Evolutionary conservation across 257 asterid genomes (phyloP).

Genomic region (Catharanthus roseus): DNA sequence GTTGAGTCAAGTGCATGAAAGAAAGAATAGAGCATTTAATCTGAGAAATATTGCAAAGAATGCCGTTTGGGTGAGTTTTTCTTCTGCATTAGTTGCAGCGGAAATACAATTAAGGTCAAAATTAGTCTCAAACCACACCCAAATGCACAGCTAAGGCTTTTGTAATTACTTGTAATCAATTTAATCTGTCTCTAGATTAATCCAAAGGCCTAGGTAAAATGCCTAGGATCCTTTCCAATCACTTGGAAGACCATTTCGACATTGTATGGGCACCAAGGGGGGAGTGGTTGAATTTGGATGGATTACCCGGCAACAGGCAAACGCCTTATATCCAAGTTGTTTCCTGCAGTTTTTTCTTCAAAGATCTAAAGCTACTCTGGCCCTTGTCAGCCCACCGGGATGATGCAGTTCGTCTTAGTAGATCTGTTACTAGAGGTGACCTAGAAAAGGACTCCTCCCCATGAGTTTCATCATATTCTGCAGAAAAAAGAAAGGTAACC

Average conservation of each 20-base stretch:
- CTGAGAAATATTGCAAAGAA: no score
- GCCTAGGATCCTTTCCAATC: background rate
- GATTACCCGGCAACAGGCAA: constrained; percentile 14
- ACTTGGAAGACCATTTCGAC: constrained; percentile 1
- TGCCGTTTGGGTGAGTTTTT: no score
- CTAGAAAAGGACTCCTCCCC: constrained; percentile 38
- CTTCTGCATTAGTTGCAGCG: background rate
- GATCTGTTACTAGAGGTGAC: constrained; percentile 69
- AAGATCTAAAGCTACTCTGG: constrained; percentile 72
- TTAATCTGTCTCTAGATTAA: background rate
- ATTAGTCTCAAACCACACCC: background rate
- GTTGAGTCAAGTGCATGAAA: background rate
- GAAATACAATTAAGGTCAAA: background rate
- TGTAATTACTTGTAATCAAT: background rate
- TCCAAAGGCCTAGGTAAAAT: background rate
- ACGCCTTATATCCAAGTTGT: constrained; percentile 50
- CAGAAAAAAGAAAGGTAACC: constrained; percentile 10
- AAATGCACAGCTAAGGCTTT: background rate
- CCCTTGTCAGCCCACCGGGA: constrained; percentile 77
- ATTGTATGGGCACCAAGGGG: background rate
- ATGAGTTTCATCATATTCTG: constrained; percentile 68
- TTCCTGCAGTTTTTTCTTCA: constrained; percentile 71
- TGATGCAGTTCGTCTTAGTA: constrained; percentile 54
- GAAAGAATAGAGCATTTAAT: background rate
- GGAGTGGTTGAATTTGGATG: background rate